Evolutionary conservation across 2,329 filamentous ascomycete genomes (phyloP).

Genomic region (Monascus ruber): DNA sequence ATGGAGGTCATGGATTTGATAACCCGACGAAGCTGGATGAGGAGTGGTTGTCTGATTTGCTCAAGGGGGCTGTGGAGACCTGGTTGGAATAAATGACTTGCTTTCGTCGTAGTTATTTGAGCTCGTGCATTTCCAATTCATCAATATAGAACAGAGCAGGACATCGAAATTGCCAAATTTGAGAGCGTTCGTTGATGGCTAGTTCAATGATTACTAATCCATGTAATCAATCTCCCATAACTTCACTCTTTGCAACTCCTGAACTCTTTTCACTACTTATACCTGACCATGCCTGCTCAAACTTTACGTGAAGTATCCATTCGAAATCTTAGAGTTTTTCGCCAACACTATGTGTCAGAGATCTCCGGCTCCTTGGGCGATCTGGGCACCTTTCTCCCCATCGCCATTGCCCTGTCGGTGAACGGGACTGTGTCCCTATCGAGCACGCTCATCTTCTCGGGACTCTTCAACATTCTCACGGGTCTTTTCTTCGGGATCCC

Average conservation of each 20-base stretch:
- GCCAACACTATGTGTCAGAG: slow-evolving; percentile 53
- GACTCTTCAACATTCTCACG: slow-evolving; percentile 73
- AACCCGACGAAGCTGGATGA: slow-evolving; percentile 9
- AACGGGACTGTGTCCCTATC: slow-evolving; percentile 70
- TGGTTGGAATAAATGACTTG: slow-evolving; percentile 13
- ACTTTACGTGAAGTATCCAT: slow-evolving; percentile 18
- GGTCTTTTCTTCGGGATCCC: slow-evolving; percentile 78
- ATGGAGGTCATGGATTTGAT: slow-evolving; percentile 30
- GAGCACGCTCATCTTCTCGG: slow-evolving; percentile 78
- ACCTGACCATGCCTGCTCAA: slow-evolving; percentile 11
- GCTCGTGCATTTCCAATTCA: too few species aligned
- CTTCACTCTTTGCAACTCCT: too few species aligned
- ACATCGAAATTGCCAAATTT: too few species aligned
- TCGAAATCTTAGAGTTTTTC: slow-evolving; percentile 48
- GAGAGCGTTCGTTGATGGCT: too few species aligned
- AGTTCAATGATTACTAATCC: too few species aligned
- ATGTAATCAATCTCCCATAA: too few species aligned
- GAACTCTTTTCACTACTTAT: too few species aligned
- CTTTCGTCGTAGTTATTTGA: too few species aligned
- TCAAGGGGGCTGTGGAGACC: slow-evolving; percentile 12
- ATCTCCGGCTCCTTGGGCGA: slow-evolving; percentile 84
- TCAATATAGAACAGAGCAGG: background rate
- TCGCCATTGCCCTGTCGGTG: slow-evolving; percentile 74
- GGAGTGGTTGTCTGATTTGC: slow-evolving; percentile 17
- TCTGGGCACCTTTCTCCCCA: slow-evolving; percentile 76